phyloP scores from a whole-genome alignment of 345 rosid species.

The Crucihimalaya himalaica region DNA sequence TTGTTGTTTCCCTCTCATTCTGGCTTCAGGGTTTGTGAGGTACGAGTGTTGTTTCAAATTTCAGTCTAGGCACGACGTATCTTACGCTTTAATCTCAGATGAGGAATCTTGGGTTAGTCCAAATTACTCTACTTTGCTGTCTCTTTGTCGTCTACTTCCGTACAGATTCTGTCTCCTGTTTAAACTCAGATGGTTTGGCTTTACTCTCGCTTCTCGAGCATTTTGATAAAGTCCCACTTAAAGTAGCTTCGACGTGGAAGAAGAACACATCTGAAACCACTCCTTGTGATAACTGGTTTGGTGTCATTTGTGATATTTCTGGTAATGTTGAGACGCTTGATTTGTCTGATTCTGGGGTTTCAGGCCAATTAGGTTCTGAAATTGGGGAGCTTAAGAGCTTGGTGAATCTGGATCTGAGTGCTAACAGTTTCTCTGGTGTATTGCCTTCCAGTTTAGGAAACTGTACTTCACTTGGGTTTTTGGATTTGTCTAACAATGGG shows the following conservation, averaged over 20 bases:
- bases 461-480: constrained; percentile 46
- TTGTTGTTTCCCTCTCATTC: not conserved
- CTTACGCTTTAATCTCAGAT: constrained; percentile 14
- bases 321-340: constrained; percentile 45
- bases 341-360: constrained; percentile 51
- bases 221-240: constrained; percentile 47
- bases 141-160: constrained; percentile 19
- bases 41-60: constrained; percentile 11
- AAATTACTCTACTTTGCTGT: constrained; percentile 3
- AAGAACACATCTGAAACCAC: constrained; percentile 46
- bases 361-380: constrained; percentile 64
- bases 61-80: not conserved
- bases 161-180: constrained; percentile 31
- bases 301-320: constrained; percentile 50
- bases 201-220: constrained; percentile 55
- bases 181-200: constrained; percentile 52
- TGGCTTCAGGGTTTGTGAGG: constrained; percentile 11
- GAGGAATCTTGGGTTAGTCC: constrained; percentile 18
- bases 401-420: constrained; percentile 49
- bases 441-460: constrained; percentile 53
- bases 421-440: constrained; percentile 50
- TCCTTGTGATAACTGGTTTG: constrained; percentile 64
- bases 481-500: constrained; percentile 59
- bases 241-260: constrained; percentile 51
- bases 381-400: constrained; percentile 50